Evolutionary conservation across 2,329 filamentous ascomycete genomes (phyloP).

Genomic region (Helotiales sp.): DNA sequence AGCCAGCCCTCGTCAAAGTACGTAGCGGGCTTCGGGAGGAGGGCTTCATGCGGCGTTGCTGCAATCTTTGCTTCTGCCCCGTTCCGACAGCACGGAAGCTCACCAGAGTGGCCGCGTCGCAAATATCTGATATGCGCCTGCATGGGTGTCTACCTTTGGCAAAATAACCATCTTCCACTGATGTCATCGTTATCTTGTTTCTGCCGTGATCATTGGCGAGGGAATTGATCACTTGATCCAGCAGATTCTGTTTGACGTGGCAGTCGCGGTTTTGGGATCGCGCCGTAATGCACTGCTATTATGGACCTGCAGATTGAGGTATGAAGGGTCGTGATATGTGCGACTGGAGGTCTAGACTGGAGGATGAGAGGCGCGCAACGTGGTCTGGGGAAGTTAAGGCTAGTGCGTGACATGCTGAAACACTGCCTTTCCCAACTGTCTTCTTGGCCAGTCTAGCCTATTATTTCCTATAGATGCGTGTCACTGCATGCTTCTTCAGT

Average conservation of each 20-base stretch:
- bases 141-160: neutral
- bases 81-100: neutral
- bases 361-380: neutral
- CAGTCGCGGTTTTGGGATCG: neutral
- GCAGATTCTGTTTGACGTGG: neutral
- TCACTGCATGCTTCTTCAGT: no score
- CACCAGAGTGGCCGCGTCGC: neutral
- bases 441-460: no score
- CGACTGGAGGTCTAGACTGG: neutral
- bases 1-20: no score
- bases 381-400: neutral
- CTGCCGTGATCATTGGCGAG: neutral
- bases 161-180: constrained; percentile 2
- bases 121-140: neutral
- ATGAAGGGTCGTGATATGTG: neutral
- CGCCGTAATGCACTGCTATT: neutral
- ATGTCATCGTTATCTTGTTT: constrained; percentile 8
- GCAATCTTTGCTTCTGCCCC: neutral
- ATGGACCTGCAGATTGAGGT: neutral
- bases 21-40: neutral
- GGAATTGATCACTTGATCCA: constrained; percentile 5
- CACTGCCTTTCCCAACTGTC: no score
- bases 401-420: neutral
- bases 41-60: neutral
- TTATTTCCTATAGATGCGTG: no score